These are phyloP conservation scores for Neurospora sp. DNA, from an alignment of 495 filamentous ascomycete species.

Conservation along the genomic window DNA sequence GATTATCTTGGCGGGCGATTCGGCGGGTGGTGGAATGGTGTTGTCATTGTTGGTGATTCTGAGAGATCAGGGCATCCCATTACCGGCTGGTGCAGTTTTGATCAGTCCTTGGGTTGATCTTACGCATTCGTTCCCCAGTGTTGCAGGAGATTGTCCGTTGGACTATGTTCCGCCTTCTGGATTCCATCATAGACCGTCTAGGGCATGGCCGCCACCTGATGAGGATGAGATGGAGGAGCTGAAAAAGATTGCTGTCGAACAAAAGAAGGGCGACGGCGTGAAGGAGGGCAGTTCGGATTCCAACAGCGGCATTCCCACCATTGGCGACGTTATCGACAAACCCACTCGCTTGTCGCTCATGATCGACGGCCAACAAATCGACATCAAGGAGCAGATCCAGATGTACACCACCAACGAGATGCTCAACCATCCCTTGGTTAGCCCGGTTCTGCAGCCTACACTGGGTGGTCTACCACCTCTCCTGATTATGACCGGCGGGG, in stretches of 20 bases:
- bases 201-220: constrained; percentile 85
- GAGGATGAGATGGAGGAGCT: constrained; percentile 50
- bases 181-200: constrained; percentile 75
- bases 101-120: constrained; percentile 92
- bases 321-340: constrained; percentile 24
- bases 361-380: constrained; percentile 58
- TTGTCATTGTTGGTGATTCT: constrained; percentile 69
- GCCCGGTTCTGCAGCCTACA: constrained; percentile 73
- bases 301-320: constrained; percentile 10
- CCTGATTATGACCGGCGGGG: constrained; percentile 75
- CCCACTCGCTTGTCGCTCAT: constrained; percentile 47
- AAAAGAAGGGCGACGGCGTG: constrained; percentile 12
- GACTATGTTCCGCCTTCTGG: constrained; percentile 86
- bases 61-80: constrained; percentile 67
- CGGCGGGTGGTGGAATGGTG: constrained; percentile 83
- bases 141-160: constrained; percentile 56
- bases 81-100: constrained; percentile 82
- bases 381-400: constrained; percentile 78
- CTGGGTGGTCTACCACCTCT: constrained; percentile 84
- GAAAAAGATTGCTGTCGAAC: constrained; percentile 22
- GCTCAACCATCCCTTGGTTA: constrained; percentile 78
- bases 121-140: constrained; percentile 88
- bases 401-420: constrained; percentile 88
- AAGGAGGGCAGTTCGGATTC: background rate
- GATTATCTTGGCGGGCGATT: constrained; percentile 78